Base-by-base conservation (phyloP, 306 rosid genomes). In the Corylus heterophylla region DNA sequence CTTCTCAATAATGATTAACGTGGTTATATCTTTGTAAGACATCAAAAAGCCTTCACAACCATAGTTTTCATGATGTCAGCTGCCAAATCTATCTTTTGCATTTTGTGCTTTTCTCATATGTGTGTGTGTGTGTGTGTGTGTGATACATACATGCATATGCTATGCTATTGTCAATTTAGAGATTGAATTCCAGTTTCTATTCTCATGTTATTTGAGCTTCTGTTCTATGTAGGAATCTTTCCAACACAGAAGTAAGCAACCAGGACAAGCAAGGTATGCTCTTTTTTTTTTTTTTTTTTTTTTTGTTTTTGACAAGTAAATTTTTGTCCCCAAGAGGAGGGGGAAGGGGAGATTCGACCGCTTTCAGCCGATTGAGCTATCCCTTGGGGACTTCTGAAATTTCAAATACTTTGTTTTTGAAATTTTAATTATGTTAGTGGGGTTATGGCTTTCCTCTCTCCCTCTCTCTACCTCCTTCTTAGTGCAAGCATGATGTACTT, bases 231-330 rank as follows among this genome's bases (percentile, higher is more conserved):
- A 87, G 90, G 75, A 79, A 77, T 67, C 87, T 81, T 74, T 80
- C 76, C 22, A 85, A 78, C 68, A 11, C 88, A 77, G 72, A 50
- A 69, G 64, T 75, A 61, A 76, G 64, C 61, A 55, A 48, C 74
- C 86, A 85, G 45, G 83, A 80, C 54, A 89, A 77, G 74, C 87
- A 74, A 83, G 94, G 98, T 94, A 83, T 55, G 80, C 35, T 31
- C 3, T 2, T 1, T 31, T 31, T 31, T 31, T 31, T 1, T 29
- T 29, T 29, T 29, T 1, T 22, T 22, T 22, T 31, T 31, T 1
- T 29, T 29, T 29, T 29, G 1, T 31, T 31, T 31, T 31, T 31
- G 35, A 31, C 2, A 31, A 31, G 35, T 31, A 31, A 31, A 31
- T 31, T 31, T 31, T 31, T 31, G 35, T 31, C 35, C 35, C 35